These are phyloP conservation scores for Cyberlindnera subsufficiens DNA, from an alignment of 805 yeast species.

Conservation along the genomic window DNA sequence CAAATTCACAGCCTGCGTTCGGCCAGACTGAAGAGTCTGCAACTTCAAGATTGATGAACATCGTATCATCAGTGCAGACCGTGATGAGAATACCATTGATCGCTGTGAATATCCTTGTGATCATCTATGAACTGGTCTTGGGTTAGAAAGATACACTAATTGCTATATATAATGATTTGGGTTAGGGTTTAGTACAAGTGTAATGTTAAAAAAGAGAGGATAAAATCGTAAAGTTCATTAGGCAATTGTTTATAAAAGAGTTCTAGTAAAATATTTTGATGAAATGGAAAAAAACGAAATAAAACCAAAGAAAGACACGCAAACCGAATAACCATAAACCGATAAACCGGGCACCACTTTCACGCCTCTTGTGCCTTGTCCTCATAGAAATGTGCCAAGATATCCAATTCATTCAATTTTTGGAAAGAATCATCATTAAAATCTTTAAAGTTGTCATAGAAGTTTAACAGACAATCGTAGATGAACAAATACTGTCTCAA, in stretches of 20 bases:
- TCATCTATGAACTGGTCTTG: slow-evolving; percentile 61
- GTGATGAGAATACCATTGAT: slow-evolving; percentile 72
- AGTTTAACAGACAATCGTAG: slow-evolving; percentile 49
- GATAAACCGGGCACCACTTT: neutral
- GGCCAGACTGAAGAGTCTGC: slow-evolving; percentile 42
- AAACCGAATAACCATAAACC: neutral
- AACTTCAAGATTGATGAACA: slow-evolving; percentile 52
- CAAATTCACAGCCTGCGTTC: slow-evolving; percentile 31
- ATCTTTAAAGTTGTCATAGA: slow-evolving; percentile 13
- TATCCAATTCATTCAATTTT: slow-evolving; percentile 11
- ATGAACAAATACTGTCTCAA: slow-evolving; percentile 69
- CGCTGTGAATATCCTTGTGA: slow-evolving; percentile 57
- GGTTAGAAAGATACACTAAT: slow-evolving; percentile 34
- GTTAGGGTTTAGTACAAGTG: neutral
- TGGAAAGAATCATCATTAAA: slow-evolving; percentile 5
- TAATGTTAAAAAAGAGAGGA: neutral
- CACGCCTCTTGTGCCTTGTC: neutral
- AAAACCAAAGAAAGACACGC: neutral
- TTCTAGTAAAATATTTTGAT: neutral
- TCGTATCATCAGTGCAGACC: slow-evolving; percentile 72
- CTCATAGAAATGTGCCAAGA: slow-evolving; percentile 12
- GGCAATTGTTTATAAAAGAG: too few species aligned
- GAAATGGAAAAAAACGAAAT: neutral
- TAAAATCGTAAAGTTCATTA: too few species aligned
- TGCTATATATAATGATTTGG: too few species aligned